phyloP scores from a whole-genome alignment of 768 basidiomycete genomes.

The Pleurotus tuoliensis region DNA sequence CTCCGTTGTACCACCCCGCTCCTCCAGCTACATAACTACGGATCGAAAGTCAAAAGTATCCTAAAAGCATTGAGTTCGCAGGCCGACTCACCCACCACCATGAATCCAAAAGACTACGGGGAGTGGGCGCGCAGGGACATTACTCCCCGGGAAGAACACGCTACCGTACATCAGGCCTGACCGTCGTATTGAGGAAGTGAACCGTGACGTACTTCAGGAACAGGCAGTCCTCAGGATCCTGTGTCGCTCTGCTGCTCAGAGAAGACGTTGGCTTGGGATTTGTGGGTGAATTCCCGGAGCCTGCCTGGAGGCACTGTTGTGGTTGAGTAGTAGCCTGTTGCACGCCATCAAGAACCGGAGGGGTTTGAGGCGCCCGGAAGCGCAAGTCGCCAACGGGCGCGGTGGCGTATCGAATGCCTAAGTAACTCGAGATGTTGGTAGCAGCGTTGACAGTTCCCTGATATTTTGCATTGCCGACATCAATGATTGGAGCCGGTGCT shows the following conservation, averaged over 20 bases:
- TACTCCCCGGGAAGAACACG: slow-evolving; percentile 31
- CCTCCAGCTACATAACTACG: slow-evolving; percentile 5
- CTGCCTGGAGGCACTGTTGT: slow-evolving; percentile 25
- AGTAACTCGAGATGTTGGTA: slow-evolving; percentile 30
- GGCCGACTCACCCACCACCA: slow-evolving; percentile 8
- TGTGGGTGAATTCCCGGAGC: slow-evolving; percentile 22
- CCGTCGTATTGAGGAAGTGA: not conserved
- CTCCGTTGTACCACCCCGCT: slow-evolving; percentile 5
- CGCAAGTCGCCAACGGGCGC: slow-evolving; percentile 35
- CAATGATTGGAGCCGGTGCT: slow-evolving; percentile 23
- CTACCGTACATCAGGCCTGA: slow-evolving; percentile 5
- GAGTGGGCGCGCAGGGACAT: slow-evolving; percentile 18
- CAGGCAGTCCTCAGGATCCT: slow-evolving; percentile 35
- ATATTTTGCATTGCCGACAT: slow-evolving; percentile 44
- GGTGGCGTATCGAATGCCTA: slow-evolving; percentile 47
- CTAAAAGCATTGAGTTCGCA: not conserved
- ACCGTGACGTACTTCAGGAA: slow-evolving; percentile 29
- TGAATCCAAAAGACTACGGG: slow-evolving; percentile 11
- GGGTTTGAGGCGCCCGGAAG: slow-evolving; percentile 30
- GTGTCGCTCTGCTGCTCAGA: not conserved
- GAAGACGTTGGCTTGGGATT: slow-evolving; percentile 25
- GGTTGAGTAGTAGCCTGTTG: slow-evolving; percentile 29
- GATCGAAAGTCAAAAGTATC: not conserved
- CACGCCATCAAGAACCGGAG: slow-evolving; percentile 21
- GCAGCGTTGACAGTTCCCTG: slow-evolving; percentile 32